These are phyloP conservation scores for Xanthoparmelia taractica DNA, from an alignment of 495 filamentous ascomycete species.

Conservation along the genomic window DNA sequence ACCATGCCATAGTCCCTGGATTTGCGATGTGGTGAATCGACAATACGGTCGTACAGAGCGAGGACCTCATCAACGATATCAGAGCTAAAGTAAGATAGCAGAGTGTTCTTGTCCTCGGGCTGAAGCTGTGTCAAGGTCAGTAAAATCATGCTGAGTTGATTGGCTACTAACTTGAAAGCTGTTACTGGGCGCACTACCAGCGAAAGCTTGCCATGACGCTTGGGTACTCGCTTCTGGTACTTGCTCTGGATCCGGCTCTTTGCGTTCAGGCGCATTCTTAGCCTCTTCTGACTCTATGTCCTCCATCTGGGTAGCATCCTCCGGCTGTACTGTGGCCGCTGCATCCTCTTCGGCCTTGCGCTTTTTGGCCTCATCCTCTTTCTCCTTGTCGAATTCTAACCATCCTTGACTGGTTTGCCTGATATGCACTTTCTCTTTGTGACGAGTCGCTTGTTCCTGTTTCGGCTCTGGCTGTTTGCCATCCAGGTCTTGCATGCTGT, in stretches of 20 bases:
- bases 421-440: slow-evolving; percentile 10
- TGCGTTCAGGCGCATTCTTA: background rate
- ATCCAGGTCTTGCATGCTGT: slow-evolving; percentile 6
- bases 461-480: slow-evolving; percentile 2
- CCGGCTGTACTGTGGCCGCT: background rate
- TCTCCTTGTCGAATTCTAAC: slow-evolving; percentile 6
- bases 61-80: slow-evolving; percentile 37
- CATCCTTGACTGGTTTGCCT: slow-evolving; percentile 10
- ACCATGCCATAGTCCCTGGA: slow-evolving; percentile 40
- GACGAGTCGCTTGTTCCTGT: slow-evolving; percentile 5
- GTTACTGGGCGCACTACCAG: background rate
- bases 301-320: background rate
- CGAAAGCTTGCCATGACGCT: slow-evolving; percentile 18
- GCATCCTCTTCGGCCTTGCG: slow-evolving; percentile 1
- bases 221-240: slow-evolving; percentile 4
- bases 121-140: slow-evolving; percentile 32
- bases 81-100: slow-evolving; percentile 40
- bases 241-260: background rate
- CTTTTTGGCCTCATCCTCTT: slow-evolving; percentile 5
- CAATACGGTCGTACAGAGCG: slow-evolving; percentile 39
- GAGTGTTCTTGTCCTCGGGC: slow-evolving; percentile 39
- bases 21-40: slow-evolving; percentile 35
- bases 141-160: background rate
- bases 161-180: slow-evolving; percentile 12
- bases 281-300: background rate